These are phyloP conservation scores for Geosmithia putterillii DNA, from an alignment of 2,329 filamentous ascomycete genomes.

Conservation along the genomic window DNA sequence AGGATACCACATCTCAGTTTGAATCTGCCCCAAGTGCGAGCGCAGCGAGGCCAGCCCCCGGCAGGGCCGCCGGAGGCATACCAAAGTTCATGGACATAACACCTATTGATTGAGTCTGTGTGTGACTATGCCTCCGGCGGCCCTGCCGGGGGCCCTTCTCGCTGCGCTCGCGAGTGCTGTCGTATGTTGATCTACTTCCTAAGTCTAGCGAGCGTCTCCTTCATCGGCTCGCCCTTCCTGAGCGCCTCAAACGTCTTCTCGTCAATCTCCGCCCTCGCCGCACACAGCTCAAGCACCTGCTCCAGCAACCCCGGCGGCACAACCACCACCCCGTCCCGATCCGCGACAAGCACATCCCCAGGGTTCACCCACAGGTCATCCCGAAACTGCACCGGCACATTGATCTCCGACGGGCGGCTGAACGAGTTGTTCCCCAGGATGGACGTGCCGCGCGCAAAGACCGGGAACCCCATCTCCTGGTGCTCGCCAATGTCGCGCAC, in stretches of 20 bases:
- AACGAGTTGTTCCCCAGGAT: constrained; percentile 17
- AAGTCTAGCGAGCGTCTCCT: background rate
- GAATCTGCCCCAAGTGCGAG: no score
- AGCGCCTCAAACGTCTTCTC: constrained; percentile 9
- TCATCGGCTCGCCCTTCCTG: constrained; percentile 1
- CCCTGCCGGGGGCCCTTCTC: no score
- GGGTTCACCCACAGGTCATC: constrained; percentile 15
- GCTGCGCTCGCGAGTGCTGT: no score
- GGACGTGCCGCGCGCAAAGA: constrained; percentile 13
- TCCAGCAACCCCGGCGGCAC: constrained; percentile 12
- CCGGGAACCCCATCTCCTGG: constrained; percentile 5
- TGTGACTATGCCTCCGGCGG: no score
- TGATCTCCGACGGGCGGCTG: constrained; percentile 12
- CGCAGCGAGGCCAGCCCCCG: no score
- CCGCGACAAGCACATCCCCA: constrained; percentile 14
- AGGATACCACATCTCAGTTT: no score
- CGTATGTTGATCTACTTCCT: no score
- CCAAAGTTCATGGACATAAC: no score
- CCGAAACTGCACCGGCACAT: constrained; percentile 13
- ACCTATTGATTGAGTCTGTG: no score
- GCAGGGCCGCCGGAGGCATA: no score
- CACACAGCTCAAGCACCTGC: constrained; percentile 12
- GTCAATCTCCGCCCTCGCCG: constrained; percentile 14
- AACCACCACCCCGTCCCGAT: constrained; percentile 16
- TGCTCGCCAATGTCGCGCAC: constrained; percentile 5